These are phyloP conservation scores for Parietaria judaica DNA, from an alignment of 306 rosid genomes.

Conservation along the genomic window DNA sequence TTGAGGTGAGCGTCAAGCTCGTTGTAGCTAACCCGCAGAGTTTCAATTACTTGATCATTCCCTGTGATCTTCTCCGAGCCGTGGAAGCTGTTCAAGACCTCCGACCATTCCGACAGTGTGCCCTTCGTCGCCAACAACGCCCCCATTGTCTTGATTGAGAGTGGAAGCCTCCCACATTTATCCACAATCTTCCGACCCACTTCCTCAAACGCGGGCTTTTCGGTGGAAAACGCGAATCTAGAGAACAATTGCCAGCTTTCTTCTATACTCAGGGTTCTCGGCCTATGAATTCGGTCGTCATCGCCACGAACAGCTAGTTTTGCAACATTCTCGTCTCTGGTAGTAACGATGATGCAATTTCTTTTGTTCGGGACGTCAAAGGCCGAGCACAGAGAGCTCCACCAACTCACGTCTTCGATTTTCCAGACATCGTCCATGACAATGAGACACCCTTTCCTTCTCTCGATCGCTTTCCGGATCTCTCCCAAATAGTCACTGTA, in stretches of 20 bases:
- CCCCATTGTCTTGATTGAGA: constrained; percentile 19
- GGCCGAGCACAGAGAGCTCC: not conserved
- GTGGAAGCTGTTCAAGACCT: constrained; percentile 1
- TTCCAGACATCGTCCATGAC: constrained; percentile 23
- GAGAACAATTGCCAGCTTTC: constrained; percentile 15
- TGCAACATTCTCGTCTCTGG: not conserved
- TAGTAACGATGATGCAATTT: constrained; percentile 11
- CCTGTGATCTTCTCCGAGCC: not conserved
- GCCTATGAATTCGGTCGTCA: not conserved
- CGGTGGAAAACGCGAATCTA: not conserved
- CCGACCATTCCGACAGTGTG: not conserved
- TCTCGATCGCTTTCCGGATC: not conserved
- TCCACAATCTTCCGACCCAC: not conserved
- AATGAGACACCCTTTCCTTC: not conserved
- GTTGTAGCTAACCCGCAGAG: constrained; percentile 8
- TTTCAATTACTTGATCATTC: not conserved
- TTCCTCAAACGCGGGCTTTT: not conserved
- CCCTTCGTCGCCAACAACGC: not conserved
- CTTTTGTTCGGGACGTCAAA: not conserved
- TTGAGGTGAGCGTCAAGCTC: constrained; percentile 12
- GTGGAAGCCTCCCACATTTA: constrained; percentile 18
- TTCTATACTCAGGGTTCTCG: not conserved
- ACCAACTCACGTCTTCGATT: not conserved
- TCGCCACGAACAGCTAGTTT: not conserved
- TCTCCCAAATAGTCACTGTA: not conserved